Base-by-base conservation (phyloP, 2,329 filamentous ascomycete genomes). In the Fusarium tjaetaba region DNA sequence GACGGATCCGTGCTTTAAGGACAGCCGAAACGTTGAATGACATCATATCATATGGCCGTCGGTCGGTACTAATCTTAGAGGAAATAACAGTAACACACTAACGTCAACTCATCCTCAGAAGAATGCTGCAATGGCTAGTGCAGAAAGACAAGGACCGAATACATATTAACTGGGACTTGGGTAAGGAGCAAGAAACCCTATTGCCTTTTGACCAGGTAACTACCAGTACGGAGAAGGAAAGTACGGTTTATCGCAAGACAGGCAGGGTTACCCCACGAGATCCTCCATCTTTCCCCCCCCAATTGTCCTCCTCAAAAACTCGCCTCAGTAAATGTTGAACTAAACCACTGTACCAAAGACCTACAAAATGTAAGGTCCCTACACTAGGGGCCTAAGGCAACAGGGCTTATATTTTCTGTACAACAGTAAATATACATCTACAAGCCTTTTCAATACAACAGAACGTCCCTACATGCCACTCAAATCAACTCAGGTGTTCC, bases 251-350 rank as follows among this genome's bases (percentile, higher is more conserved):
- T 13, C 28, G 11, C 63, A 61, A 39, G 34, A 61, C 30, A 36
- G 38, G n/a, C 72, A 75, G 56, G 68, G 68, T 67, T 75, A 68
- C 72, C 74, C 74, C 74, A 51, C 65, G 65, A 49, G 57, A 68
- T 63, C 62, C 62, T 41, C 62, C 64, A 38, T 71, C 56, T 53
- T 51, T 49, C 24, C 70, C 52, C 60, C 53, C 60, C 60, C 53
- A 68, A 63, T 68, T 68, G 32, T 39, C 42, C 9, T 49, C 38
- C n/a, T 53, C 18, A 34, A 22, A 42, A 42, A 52, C n/a, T 9
- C 15, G 24, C 41, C 8, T 59, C 13, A 18, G 38, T 63, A 24
- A 36, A 28, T 49, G n/a, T n/a, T n/a, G n/a, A n/a, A n/a, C n/a
- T n/a, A n/a, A n/a, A n/a, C n/a, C n/a, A n/a, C n/a, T n/a, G n/a